These are phyloP conservation scores for Hypoxylon crocopeplum DNA, from an alignment of 495 filamentous ascomycete genomes.

Conservation along the genomic window DNA sequence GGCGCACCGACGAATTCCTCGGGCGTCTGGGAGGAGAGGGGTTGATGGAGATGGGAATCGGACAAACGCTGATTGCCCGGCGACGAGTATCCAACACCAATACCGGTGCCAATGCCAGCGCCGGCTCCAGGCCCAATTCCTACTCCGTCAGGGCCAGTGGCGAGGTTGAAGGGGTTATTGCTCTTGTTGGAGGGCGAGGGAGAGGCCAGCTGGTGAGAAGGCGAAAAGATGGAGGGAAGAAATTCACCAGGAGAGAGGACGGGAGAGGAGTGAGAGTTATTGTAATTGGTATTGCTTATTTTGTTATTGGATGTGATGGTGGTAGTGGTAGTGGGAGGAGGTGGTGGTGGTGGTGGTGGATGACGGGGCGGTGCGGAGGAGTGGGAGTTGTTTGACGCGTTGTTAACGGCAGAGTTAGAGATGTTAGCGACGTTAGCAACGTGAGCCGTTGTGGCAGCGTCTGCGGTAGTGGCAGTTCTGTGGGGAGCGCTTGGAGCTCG, in stretches of 20 bases:
- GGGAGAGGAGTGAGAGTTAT: slow-evolving; percentile 43
- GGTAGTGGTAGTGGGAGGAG: slow-evolving; percentile 6
- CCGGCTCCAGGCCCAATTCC: slow-evolving; percentile 33
- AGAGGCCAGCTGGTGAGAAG: slow-evolving; percentile 51
- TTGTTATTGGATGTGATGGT: not conserved
- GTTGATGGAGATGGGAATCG: slow-evolving; percentile 48
- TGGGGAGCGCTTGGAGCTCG: slow-evolving; percentile 75
- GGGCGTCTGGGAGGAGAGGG: slow-evolving; percentile 67
- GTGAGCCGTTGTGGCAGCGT: slow-evolving; percentile 46
- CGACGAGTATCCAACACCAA: slow-evolving; percentile 49
- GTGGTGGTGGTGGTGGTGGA: slow-evolving; percentile 32
- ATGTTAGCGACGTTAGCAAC: slow-evolving; percentile 9
- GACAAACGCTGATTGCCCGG: slow-evolving; percentile 42
- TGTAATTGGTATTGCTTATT: not conserved
- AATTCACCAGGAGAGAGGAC: slow-evolving; percentile 45
- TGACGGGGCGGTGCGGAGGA: slow-evolving; percentile 52
- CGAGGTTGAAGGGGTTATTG: slow-evolving; percentile 19
- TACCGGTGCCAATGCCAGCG: slow-evolving; percentile 31
- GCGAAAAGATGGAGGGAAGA: slow-evolving; percentile 47
- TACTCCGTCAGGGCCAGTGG: slow-evolving; percentile 23
- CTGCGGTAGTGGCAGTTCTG: slow-evolving; percentile 50
- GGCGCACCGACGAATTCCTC: slow-evolving; percentile 76
- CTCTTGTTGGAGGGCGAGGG: slow-evolving; percentile 46
- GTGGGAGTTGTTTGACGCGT: slow-evolving; percentile 28
- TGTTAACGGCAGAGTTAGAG: slow-evolving; percentile 30